Evolutionary conservation across 2,329 filamentous ascomycete genomes (phyloP), one percentile per base, ranked within the genome.

Genomic region (Lachnum nothofagi): DNA sequence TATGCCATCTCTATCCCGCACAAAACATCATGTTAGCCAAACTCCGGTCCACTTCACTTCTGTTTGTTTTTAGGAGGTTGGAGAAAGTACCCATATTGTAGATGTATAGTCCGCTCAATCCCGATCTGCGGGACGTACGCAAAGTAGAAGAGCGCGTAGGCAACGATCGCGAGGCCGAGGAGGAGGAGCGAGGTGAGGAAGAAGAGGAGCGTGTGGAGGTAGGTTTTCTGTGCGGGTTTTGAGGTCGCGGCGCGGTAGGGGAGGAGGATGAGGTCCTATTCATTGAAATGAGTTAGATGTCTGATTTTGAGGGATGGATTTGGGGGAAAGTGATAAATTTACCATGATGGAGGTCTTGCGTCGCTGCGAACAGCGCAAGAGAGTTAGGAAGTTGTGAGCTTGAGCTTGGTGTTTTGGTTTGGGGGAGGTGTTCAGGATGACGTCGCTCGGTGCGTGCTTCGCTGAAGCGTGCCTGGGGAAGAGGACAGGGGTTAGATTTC

Each of bases 111-210:
- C n/a, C 77, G 73, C 52, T 76, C 70, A 52, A 86, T 73, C 46
- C 80, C 79, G 55, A 83, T 78, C 44, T 79, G 76, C 1, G 85
- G 85, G 19, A 88, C 78, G 67, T 82, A 86, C 53, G 75, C 76
- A 66, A 77, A 75, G 70, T 88, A 88, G 69, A 88, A 87, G 16
- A 83, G 68, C 29, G 72, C 71, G 63, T 87, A 88, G 27, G 82
- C 80, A 33, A 79, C 62, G 5, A 76, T 67, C 5, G 84, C 82
- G 17, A 81, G 65, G 31, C 70, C 73, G 37, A 85, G 68, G 43
- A 88, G 74, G 34, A 77, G 55, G 14, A 76, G 56, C 3, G 77
- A 76, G 19, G 80, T 72, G 43, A 61, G 58, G 37, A 58, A 42
- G 34, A 68, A 62, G 19, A 70, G 61, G 38, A 68, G 46, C 1